phyloP scores from a whole-genome alignment of 2,329 filamentous ascomycete species.

The Fusarium cicatricum region DNA sequence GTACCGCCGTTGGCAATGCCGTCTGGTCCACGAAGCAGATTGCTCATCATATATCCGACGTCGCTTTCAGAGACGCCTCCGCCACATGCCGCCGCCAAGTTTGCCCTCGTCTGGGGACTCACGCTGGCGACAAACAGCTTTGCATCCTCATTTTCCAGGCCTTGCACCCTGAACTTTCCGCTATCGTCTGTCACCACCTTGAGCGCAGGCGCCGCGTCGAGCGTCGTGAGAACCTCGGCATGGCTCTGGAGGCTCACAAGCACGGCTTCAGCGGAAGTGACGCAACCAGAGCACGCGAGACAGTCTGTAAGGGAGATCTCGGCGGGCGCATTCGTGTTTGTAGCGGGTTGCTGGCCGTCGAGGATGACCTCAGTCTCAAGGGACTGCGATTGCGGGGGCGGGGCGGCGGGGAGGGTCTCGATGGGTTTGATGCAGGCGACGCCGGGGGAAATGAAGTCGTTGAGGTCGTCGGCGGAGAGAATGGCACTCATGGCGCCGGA shows the following conservation, averaged over 20 bases:
- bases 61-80: conserved; percentile 74
- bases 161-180: conserved; percentile 54
- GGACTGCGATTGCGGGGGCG: conserved; percentile 42
- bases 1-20: conserved; percentile 76
- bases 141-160: conserved; percentile 65
- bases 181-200: conserved; percentile 46
- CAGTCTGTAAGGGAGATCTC: conserved; percentile 97
- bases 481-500: conserved; percentile 85
- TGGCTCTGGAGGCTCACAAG: conserved; percentile 95
- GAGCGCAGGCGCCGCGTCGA: conserved; percentile 72
- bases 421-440: conserved; percentile 98
- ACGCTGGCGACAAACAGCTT: conserved; percentile 92
- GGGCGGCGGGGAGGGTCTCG: conserved; percentile 80
- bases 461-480: conserved; percentile 93
- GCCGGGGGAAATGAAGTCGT: conserved; percentile 98
- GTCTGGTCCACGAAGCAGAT: conserved; percentile 72
- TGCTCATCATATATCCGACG: conserved; percentile 83
- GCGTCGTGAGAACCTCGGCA: conserved; percentile 82
- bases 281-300: conserved; percentile 95
- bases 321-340: conserved; percentile 72
- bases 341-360: conserved; percentile 75
- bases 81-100: conserved; percentile 83
- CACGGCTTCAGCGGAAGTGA: conserved; percentile 97
- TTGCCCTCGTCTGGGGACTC: conserved; percentile 89
- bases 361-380: conserved; percentile 87